Evolutionary conservation across 163 green algal species (phyloP), one percentile per base, ranked within the genome.

Genomic region (Prototheca cutis): DNA sequence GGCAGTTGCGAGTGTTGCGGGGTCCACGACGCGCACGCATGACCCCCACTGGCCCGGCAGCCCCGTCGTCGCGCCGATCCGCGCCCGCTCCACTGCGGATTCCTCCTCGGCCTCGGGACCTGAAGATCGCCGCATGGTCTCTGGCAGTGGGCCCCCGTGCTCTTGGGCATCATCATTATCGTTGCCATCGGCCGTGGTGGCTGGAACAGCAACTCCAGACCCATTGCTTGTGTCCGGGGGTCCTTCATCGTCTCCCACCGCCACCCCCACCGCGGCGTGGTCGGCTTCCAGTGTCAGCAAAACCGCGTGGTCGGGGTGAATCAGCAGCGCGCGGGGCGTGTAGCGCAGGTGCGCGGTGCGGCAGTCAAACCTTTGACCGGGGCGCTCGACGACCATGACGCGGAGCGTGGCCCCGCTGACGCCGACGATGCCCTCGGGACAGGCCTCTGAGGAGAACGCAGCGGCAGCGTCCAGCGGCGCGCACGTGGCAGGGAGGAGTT

Each of bases 391-490:
- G 4, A 78, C 79, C 56, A 98, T 62, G 33, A 99, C 91, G 55
- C 91, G 81, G 72, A 99, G 77, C 18, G 75, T 89, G 72, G 77
- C 82, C 72, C 84, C 81, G 18, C 82, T 73, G 28, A 98, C 87
- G 2, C 86, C 85, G 40, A 97, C 90, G 71, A 99, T 88, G 58
- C 90, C 93, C 78, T 99, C 93, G n/a, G 87, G 85, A 54, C 88
- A 95, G 77, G 95, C 84, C 56, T 97, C 90, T 0, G 72, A 87
- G 4, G 83, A 70, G 71, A 98, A 97, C n/a, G 78, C 55, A 80
- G 83, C 76, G 5, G 89, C 89, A 42, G 89, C 79, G 70, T 98
- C 87, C 5, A 99, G 77, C 1, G 82, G 63, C 48, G 95, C 88
- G 58, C 95, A 97, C n/a, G 82, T 92, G 15, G 97, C 76, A 8